Evolutionary conservation across 768 basidiomycete genomes (phyloP).

Genomic region (Trametes maxima): DNA sequence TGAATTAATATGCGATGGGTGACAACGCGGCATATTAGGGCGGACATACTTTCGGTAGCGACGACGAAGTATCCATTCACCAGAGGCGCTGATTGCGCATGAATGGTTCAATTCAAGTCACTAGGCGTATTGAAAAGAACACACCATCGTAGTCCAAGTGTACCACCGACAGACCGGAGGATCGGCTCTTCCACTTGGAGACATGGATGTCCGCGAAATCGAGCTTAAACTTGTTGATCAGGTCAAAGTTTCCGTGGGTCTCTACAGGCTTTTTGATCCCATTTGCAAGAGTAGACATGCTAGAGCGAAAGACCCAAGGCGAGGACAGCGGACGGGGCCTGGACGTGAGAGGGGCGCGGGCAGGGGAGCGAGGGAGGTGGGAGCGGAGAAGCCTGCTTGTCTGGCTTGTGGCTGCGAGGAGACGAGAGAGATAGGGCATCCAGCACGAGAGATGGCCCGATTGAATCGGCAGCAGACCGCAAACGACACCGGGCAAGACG

Average conservation of each 20-base stretch:
- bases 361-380: constrained; percentile 10
- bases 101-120: neutral
- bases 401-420: constrained; percentile 19
- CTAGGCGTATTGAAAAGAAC: constrained; percentile 24
- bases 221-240: constrained; percentile 73
- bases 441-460: constrained; percentile 10
- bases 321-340: constrained; percentile 4
- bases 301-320: constrained; percentile 11
- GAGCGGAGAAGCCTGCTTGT: constrained; percentile 19
- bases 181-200: constrained; percentile 87
- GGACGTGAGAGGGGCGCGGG: constrained; percentile 6
- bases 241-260: constrained; percentile 77
- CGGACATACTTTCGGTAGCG: constrained; percentile 78
- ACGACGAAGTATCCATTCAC: constrained; percentile 92
- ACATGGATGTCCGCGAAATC: constrained; percentile 80
- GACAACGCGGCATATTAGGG: neutral
- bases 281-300: constrained; percentile 24
- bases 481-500: no score
- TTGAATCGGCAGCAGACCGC: neutral
- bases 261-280: neutral
- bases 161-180: constrained; percentile 86
- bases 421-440: constrained; percentile 23
- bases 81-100: constrained; percentile 63
- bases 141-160: constrained; percentile 89
- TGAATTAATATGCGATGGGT: neutral